Evolutionary conservation across 441 rosid species (phyloP).

Genomic region (Kokia cookei): DNA sequence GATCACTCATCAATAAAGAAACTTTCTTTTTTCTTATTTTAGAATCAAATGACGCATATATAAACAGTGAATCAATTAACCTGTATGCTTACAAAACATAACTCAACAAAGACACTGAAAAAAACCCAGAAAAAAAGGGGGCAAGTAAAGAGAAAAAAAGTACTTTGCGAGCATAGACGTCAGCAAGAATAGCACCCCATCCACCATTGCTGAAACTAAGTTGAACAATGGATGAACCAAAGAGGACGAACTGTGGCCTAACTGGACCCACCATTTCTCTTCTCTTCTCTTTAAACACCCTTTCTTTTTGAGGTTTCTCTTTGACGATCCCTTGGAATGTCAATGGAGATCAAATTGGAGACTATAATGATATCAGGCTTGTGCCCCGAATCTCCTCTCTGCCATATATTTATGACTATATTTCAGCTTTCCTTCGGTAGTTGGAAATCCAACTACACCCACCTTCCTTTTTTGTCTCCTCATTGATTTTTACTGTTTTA

Average conservation of each 20-base stretch:
- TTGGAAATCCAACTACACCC: background rate
- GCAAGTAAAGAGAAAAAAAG: background rate
- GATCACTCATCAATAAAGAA: background rate
- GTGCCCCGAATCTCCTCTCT: background rate
- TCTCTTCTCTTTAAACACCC: background rate
- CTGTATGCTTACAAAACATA: background rate
- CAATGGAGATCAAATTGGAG: background rate
- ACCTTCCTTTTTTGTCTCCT: background rate
- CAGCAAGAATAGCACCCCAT: slow-evolving; percentile 87
- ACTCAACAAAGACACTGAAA: background rate
- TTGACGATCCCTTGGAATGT: background rate
- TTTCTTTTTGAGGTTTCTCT: background rate
- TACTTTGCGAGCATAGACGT: slow-evolving; percentile 88
- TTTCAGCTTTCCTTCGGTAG: background rate
- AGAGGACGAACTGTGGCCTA: slow-evolving; percentile 88
- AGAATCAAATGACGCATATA: background rate
- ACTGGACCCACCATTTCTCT: slow-evolving; percentile 68
- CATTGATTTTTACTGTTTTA: background rate
- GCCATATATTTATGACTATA: background rate
- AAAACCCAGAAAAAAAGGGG: background rate
- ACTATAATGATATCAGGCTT: background rate
- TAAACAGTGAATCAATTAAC: background rate
- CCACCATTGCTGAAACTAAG: slow-evolving; percentile 83
- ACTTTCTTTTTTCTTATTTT: background rate
- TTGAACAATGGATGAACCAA: slow-evolving; percentile 97